Percentiles rank a stretch among this genome's conserved stretches.
phyloP scores from a whole-genome alignment of 2,329 filamentous ascomycete species.

The Fusarium citri region DNA sequence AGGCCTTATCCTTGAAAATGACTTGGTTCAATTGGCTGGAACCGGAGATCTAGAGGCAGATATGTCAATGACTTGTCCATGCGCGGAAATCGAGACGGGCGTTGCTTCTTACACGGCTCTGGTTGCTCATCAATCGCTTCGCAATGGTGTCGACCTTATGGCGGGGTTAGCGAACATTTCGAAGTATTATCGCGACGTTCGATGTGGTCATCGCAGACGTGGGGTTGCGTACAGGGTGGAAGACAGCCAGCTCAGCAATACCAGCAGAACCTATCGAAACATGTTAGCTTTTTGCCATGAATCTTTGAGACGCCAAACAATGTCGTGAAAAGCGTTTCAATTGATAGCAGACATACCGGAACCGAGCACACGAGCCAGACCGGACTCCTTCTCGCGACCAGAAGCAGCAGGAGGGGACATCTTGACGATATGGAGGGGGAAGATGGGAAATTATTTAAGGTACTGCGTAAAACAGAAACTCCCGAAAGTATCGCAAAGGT shows the following conservation, averaged over 20 bases:
- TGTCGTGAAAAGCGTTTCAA: constrained; percentile 14
- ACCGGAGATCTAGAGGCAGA: constrained; percentile 47
- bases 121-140: constrained; percentile 99
- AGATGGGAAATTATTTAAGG: neutral
- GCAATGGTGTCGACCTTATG: constrained; percentile 93
- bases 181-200: constrained; percentile 5
- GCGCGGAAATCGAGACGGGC: constrained; percentile 31
- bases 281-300: constrained; percentile 36
- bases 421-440: constrained; percentile 10
- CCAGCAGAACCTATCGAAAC: constrained; percentile 80
- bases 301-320: neutral
- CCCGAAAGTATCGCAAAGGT: constrained; percentile 12
- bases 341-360: constrained; percentile 72
- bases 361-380: constrained; percentile 85
- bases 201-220: constrained; percentile 18
- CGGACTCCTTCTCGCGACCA: constrained; percentile 81
- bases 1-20: constrained; percentile 91
- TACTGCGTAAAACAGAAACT: constrained; percentile 10
- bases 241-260: constrained; percentile 92
- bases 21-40: constrained; percentile 81
- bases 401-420: constrained; percentile 70
- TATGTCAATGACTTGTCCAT: constrained; percentile 31
- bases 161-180: constrained; percentile 36
- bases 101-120: constrained; percentile 72
- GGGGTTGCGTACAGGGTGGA: constrained; percentile 78